phyloP scores from a whole-genome alignment of 352 stramenopile species.

The Globisporangium sylvaticum region DNA sequence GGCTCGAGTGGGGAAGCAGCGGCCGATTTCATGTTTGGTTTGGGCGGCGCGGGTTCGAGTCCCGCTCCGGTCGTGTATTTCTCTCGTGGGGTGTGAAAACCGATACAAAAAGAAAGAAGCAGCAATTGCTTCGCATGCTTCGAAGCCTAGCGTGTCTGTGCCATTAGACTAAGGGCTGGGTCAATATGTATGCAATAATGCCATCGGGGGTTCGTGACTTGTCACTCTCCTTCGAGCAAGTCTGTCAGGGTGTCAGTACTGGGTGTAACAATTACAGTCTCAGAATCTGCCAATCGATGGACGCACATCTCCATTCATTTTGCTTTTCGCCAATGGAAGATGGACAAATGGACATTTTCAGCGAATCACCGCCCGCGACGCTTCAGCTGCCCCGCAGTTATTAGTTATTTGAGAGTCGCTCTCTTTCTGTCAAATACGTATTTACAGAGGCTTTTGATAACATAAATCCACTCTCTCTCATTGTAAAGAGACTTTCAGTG shows the following conservation, averaged over 20 bases:
- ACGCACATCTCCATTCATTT: constrained; percentile 34
- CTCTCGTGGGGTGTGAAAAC: not conserved
- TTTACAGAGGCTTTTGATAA: not conserved
- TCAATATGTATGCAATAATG: constrained; percentile 86
- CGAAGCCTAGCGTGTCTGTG: constrained; percentile 87
- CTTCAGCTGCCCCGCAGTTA: not conserved
- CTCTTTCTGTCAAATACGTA: not conserved
- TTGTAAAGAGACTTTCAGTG: not conserved
- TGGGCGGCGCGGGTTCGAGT: constrained; percentile 58
- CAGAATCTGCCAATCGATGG: constrained; percentile 87
- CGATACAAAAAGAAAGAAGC: not conserved
- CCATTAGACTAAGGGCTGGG: constrained; percentile 89
- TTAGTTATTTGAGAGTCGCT: not conserved
- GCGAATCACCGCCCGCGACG: not conserved
- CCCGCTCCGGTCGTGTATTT: constrained; percentile 19
- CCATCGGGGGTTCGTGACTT: constrained; percentile 2
- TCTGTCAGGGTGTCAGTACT: constrained; percentile 86
- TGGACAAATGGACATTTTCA: constrained; percentile 17
- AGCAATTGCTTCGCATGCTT: constrained; percentile 58
- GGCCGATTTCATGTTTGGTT: constrained; percentile 4
- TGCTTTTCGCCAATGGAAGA: constrained; percentile 15
- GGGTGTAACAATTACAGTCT: constrained; percentile 49
- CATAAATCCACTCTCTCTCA: not conserved
- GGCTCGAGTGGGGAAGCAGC: constrained; percentile 14
- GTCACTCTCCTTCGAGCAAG: constrained; percentile 12